Base-by-base conservation (phyloP, 331 rosid species). In the Acacia pycnantha region DNA sequence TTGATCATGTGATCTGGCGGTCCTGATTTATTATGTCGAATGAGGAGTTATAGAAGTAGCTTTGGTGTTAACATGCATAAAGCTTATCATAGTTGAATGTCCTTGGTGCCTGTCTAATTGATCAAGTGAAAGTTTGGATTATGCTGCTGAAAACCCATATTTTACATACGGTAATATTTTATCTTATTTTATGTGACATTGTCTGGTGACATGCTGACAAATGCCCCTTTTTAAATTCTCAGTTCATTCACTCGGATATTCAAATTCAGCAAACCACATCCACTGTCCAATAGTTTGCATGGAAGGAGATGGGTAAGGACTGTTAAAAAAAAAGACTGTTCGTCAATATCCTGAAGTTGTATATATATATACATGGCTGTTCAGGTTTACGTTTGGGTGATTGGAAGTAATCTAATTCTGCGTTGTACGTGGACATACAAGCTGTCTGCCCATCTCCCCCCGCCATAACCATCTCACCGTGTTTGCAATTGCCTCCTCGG, bases 341-440 rank as follows among this genome's bases (percentile, higher is more conserved):
- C 53, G 31, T 73, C 67, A 24, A 10, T 72, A 67, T 77, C 44
- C 75, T 84, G 82, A 78, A 65, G 73, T 51, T 26, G 59, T 81
- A 83, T 58, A 40, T 62, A 54, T 73, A 48, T 73, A 54, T 59
- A 22, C 64, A 22, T 77, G 89, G 76, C 19, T n/a, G 83, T 85
- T 83, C 97, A 96, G 99, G 97, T 96, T 65, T 92, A 90, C 82
- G 40, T 92, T 81, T 96, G 98, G 99, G 99, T 94, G 85, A 84
- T 96, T 59, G 91, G 91, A 74, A 96, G 98, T 88, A 94, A 96
- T 87, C 90, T 94, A 84, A 71, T 94, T 78, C 75, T 94, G 83
- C 98, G 99, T 44, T 96, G 98, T 87, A 90, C 99, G 1, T 96
- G 99, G 99, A 96, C 98, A 21, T 96, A 96, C 85, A 96, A 96